A percentile compares a stretch with the other conserved stretches of the same genome.
phyloP scores from a whole-genome alignment of 2,329 filamentous ascomycete genomes.

The Stagonosporopsis chrysanthemi region DNA sequence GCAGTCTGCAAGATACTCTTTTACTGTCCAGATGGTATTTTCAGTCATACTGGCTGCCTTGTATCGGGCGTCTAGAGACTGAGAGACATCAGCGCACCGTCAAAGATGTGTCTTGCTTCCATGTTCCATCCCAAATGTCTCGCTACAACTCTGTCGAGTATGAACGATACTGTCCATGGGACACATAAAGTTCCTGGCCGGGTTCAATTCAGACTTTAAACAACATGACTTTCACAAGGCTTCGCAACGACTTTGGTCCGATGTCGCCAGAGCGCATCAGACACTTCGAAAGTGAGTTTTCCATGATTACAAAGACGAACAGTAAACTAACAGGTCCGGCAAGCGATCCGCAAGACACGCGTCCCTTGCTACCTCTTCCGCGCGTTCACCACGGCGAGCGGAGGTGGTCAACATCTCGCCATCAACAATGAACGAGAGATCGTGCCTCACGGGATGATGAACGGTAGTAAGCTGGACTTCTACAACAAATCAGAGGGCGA shows the following conservation, averaged over 20 bases:
- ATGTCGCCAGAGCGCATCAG: not conserved
- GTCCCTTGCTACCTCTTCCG: slow-evolving; percentile 21
- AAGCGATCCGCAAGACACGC: not conserved
- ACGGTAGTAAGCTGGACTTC: not conserved
- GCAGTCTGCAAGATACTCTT: too few species aligned
- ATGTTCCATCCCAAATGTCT: not conserved
- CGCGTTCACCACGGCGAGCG: slow-evolving; percentile 2
- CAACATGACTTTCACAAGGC: not conserved
- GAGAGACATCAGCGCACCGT: not conserved
- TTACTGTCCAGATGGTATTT: too few species aligned
- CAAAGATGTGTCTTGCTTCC: not conserved
- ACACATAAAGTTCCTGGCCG: not conserved
- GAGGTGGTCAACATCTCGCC: slow-evolving; percentile 1
- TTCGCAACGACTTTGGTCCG: not conserved
- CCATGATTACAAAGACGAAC: too few species aligned
- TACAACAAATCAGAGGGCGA: not conserved
- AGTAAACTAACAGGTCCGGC: too few species aligned
- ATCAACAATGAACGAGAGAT: slow-evolving; percentile 11
- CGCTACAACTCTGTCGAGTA: not conserved
- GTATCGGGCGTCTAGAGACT: too few species aligned
- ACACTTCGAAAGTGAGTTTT: too few species aligned
- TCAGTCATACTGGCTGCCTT: too few species aligned
- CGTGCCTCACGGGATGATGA: slow-evolving; percentile 8
- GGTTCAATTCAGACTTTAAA: not conserved
- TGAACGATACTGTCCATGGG: not conserved